Base-by-base conservation (phyloP, 345 rosid genomes). In the Camelina sativa region DNA sequence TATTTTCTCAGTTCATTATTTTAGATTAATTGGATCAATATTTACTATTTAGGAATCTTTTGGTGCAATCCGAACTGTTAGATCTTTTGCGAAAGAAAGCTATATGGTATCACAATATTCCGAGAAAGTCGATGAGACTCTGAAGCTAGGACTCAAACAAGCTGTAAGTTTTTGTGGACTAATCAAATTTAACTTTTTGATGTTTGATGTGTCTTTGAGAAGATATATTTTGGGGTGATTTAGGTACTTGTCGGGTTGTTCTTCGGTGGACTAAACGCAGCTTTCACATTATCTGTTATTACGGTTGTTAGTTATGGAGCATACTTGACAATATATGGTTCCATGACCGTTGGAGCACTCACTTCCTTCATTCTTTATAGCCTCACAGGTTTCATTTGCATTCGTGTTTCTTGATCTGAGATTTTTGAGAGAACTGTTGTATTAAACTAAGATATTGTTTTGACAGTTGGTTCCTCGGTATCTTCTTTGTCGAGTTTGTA, bases 331-430 rank as follows among this genome's bases (percentile, higher is more conserved):
- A 94, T 94, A 69, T 81, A 76, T 35, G 97, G 97, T 78, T 80
- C 85, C 79, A 76, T 94, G 95, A 91, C 96, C 3, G 86, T 86
- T 0, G 98, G 98, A 47, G 80, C 93, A 22, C 97, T 94, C 69
- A 94, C 97, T 50, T 94, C 98, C 71, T 94, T 94, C 87, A 91
- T 94, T 64, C 97, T 94, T 73, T 91, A 94, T 58, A 94, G 98
- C 63, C 94, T 91, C 76, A 94, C 98, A 71, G 98, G 98, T 94
- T 84, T 13, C 40, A 41, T 67, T 65, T 55, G 19, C 25, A 32
- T 58, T 20, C 2, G 0, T 23, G 8, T 51, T 65, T 60, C 51
- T 58, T 8, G 37, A 70, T 57, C 7, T 58, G 2, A 7, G 35
- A 6, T 4, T 25, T 20, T 40, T 3, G 0, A 13, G 12, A 28